A percentile compares a stretch with the other conserved stretches of the same genome.
phyloP scores from a whole-genome alignment of 352 stramenopile species.

The Phytophthora crassamura region DNA sequence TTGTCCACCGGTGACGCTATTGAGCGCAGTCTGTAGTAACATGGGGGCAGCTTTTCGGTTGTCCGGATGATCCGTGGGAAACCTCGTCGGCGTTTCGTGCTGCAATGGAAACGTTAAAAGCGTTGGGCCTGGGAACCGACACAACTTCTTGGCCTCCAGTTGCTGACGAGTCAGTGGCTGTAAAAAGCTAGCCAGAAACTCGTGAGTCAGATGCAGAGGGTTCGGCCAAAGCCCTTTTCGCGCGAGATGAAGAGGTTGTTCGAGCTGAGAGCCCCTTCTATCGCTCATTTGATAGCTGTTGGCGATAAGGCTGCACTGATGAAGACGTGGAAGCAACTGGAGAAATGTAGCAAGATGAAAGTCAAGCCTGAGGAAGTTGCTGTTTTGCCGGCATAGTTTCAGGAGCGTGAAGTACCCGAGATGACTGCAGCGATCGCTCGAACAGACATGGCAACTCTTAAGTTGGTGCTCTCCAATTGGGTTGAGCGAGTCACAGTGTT shows the following conservation, averaged over 20 bases:
- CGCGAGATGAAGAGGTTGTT: not conserved
- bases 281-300: not conserved
- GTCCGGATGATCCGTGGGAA: slow-evolving; percentile 1
- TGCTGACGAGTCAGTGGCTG: not conserved
- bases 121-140: not conserved
- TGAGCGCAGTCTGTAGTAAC: not conserved
- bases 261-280: not conserved
- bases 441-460: not conserved
- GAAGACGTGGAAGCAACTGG: not conserved
- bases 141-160: not conserved
- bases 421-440: not conserved
- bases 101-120: not conserved
- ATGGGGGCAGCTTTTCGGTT: slow-evolving; percentile 1
- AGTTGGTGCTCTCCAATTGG: not conserved
- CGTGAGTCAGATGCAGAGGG: not conserved
- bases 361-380: not conserved
- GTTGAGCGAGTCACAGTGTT: not conserved
- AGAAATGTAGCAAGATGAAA: not conserved
- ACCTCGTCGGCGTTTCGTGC: not conserved
- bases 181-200: not conserved
- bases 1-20: not conserved
- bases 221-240: not conserved
- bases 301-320: not conserved
- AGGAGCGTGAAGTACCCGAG: not conserved
- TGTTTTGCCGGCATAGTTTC: no score